phyloP scores from a whole-genome alignment of 192 early-diverging fungal species.

The Coemansia reversa region DNA sequence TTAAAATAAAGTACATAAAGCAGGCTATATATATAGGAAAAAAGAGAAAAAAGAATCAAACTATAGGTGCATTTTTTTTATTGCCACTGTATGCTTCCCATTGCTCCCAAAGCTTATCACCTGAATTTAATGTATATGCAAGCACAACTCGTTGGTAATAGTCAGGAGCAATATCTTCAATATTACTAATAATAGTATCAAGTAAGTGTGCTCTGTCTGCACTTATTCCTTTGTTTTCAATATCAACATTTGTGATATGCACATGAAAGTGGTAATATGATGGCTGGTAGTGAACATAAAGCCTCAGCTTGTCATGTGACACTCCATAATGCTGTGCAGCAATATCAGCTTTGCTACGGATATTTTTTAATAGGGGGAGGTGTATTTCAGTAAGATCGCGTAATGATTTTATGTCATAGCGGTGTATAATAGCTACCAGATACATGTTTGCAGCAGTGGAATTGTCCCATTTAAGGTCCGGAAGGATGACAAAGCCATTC shows the following conservation, averaged over 20 bases:
- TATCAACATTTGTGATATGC: conserved; percentile 67
- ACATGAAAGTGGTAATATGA: conserved; percentile 83
- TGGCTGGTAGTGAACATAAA: conserved; percentile 81
- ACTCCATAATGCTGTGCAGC: conserved; percentile 56
- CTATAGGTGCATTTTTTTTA: too few relatives aligned
- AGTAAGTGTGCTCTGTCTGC: conserved; percentile 70
- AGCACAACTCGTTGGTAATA: conserved; percentile 68
- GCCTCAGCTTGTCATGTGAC: conserved; percentile 57
- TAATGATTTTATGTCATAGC: conserved; percentile 59
- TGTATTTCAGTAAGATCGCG: conserved; percentile 62
- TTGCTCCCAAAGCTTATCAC: conserved; percentile 36
- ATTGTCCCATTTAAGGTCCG: conserved; percentile 81
- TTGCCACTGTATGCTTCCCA: conserved; percentile 21
- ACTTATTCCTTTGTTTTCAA: conserved; percentile 57
- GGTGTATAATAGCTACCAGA: conserved; percentile 61
- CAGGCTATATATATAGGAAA: too few relatives aligned
- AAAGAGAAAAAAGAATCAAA: too few relatives aligned
- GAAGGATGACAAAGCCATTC: conserved; percentile 71
- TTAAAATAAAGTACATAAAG: too few relatives aligned
- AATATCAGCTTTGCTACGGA: conserved; percentile 53
- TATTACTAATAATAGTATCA: conserved; percentile 68
- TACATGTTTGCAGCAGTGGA: conserved; percentile 63
- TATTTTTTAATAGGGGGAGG: conserved; percentile 62
- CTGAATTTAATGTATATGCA: conserved; percentile 61
- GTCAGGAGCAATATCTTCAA: conserved; percentile 58